These are phyloP conservation scores for Linum trigynum DNA, from an alignment of 345 rosid genomes.

Conservation along the genomic window DNA sequence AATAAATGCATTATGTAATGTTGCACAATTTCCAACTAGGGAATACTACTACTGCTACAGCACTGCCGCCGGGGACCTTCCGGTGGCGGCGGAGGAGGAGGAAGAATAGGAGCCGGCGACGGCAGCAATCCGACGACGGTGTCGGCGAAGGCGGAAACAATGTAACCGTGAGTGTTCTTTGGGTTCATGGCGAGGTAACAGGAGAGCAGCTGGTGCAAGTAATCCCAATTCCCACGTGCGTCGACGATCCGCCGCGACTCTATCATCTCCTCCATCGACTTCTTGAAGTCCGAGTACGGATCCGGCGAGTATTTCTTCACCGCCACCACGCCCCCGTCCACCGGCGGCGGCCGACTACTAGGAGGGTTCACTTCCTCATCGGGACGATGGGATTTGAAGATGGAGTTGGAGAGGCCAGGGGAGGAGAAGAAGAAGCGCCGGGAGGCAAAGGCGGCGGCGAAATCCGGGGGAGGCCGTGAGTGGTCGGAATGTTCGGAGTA, in stretches of 20 bases:
- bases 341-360: neutral
- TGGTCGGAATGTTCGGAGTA: slow-evolving; percentile 15
- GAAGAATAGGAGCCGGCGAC: slow-evolving; percentile 14
- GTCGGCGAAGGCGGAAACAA: slow-evolving; percentile 72
- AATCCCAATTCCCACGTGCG: slow-evolving; percentile 46
- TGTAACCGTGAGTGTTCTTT: slow-evolving; percentile 52
- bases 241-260: slow-evolving; percentile 52
- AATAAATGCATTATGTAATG: neutral
- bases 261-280: slow-evolving; percentile 88
- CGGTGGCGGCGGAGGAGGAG: slow-evolving; percentile 4
- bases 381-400: slow-evolving; percentile 35
- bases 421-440: slow-evolving; percentile 91
- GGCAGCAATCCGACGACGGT: slow-evolving; percentile 33
- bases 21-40: neutral
- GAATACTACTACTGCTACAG: neutral
- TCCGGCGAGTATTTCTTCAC: slow-evolving; percentile 59
- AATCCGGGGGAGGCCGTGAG: slow-evolving; percentile 32
- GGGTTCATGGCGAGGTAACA: slow-evolving; percentile 73
- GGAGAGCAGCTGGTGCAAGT: slow-evolving; percentile 56
- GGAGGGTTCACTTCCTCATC: neutral
- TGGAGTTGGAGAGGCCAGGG: slow-evolving; percentile 85
- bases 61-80: slow-evolving; percentile 10
- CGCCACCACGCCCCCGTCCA: slow-evolving; percentile 49
- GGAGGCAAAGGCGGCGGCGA: slow-evolving; percentile 67
- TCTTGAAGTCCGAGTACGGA: slow-evolving; percentile 65